Percentiles rank a stretch among this genome's conserved stretches.
Conservation (phyloP, 208 protist genomes). For the Balamuthia mandrillaris region DNA sequence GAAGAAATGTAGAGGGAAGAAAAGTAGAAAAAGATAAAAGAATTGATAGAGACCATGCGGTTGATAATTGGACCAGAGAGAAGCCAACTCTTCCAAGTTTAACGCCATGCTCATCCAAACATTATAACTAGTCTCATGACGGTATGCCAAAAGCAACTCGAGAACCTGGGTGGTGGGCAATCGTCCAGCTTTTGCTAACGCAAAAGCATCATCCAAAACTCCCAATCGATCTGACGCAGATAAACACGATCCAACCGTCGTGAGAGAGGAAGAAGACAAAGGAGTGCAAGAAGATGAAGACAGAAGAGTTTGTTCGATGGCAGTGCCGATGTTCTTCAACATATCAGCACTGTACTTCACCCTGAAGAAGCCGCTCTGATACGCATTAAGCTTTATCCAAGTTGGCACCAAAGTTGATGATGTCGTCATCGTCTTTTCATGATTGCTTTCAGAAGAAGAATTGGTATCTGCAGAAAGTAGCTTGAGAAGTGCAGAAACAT, state of each 20-base stretch:
- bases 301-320: neutral
- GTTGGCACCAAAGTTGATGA: too few species aligned
- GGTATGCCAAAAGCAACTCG: constrained; percentile 1
- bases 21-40: neutral
- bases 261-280: too few species aligned
- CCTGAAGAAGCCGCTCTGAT: constrained; percentile 24
- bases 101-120: neutral
- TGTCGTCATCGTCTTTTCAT: neutral
- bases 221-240: neutral
- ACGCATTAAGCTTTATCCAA: constrained; percentile 34
- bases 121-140: neutral
- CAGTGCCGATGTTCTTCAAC: neutral
- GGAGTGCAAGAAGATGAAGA: neutral
- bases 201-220: constrained; percentile 29
- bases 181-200: constrained; percentile 17
- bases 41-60: neutral
- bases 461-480: too few species aligned
- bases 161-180: constrained; percentile 5
- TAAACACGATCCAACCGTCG: neutral
- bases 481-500: too few species aligned
- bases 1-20: too few species aligned
- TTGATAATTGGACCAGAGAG: neutral
- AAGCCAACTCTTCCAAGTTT: neutral
- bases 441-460: neutral
- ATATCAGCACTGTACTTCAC: constrained; percentile 5